Evolutionary conservation across 2,329 filamentous ascomycete genomes (phyloP), one percentile per base, ranked within the genome.

Genomic region (Phyllosticta ampelicida): DNA sequence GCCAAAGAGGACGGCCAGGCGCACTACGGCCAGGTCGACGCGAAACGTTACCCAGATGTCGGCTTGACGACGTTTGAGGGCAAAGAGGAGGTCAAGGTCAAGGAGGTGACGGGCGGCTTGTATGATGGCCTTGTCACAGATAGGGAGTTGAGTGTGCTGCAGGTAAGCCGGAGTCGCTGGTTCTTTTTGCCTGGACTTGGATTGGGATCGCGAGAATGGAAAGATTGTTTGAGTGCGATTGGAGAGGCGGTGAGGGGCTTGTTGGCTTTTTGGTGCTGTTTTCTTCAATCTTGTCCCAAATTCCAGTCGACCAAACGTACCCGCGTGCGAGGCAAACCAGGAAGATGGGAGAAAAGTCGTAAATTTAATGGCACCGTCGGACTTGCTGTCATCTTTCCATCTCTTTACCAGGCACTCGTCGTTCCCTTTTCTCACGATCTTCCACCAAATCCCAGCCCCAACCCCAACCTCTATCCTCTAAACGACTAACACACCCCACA

Each of bases 1-100:
- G 73, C 73, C 29, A 65, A 67, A 54, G 73, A 75, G 64, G 73
- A 75, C 58, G 71, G 72, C 62, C 68, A 70, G 60, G 63, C 68
- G 9, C 73, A 75, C 62, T 64, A 74, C 13, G 73, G 74, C 20
- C 69, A 76, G 61, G 62, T 75, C 20, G 68, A 73, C 59, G 60
- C 65, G 13, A 63, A 60, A 2, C 53, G 64, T 48, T 66, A 62
- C 29, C 67, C 70, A 10, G 73, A 74, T 55, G 64, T 75, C 51
- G 72, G 71, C 1, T 62, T 74, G 10, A 68, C 69, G 5, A 63
- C 66, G 9, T 62, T 67, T 23, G 66, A 69, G 29, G 67, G 67
- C 54, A 66, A 71, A 59, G 36, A 44, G 36, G 64, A 66, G 28
- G 66, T 74, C 29, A 65, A 62, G 51, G 71, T 70, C 5, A 64